These are phyloP conservation scores for Nicotiana undulata DNA, from an alignment of 257 asterid species.

Conservation along the genomic window DNA sequence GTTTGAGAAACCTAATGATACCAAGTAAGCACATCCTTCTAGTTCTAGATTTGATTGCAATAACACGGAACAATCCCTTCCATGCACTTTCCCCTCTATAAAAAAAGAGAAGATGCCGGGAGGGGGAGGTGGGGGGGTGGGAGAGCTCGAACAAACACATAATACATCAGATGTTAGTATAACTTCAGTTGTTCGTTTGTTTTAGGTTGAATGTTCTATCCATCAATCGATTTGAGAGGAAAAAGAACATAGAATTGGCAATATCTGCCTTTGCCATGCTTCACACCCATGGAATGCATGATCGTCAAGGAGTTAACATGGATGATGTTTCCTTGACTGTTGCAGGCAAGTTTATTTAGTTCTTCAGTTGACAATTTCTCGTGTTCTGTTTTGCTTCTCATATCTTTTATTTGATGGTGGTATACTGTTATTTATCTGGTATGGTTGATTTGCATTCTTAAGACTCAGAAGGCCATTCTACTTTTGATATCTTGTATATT, in stretches of 20 bases:
- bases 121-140: no score
- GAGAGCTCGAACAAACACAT: neutral
- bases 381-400: neutral
- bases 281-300: conserved; percentile 16
- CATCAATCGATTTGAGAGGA: conserved; percentile 94
- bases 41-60: conserved; percentile 16
- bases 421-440: neutral
- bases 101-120: no score
- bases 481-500: neutral
- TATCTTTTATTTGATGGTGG: neutral
- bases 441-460: neutral
- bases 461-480: neutral
- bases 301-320: conserved; percentile 26
- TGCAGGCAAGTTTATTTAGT: conserved; percentile 1
- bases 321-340: conserved; percentile 54
- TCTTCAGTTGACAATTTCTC: neutral
- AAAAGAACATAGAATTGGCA: conserved; percentile 88
- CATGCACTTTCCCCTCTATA: neutral
- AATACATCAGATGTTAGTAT: neutral
- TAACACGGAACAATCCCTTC: neutral
- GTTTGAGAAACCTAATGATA: conserved; percentile 51
- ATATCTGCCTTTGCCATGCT: conserved; percentile 83
- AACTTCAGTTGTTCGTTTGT: conserved; percentile 7
- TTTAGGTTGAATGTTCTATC: conserved; percentile 79
- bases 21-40: conserved; percentile 45